Evolutionary conservation across 176 grass and related monocot genomes (phyloP).

Genomic region (Panicum miliaceum): DNA sequence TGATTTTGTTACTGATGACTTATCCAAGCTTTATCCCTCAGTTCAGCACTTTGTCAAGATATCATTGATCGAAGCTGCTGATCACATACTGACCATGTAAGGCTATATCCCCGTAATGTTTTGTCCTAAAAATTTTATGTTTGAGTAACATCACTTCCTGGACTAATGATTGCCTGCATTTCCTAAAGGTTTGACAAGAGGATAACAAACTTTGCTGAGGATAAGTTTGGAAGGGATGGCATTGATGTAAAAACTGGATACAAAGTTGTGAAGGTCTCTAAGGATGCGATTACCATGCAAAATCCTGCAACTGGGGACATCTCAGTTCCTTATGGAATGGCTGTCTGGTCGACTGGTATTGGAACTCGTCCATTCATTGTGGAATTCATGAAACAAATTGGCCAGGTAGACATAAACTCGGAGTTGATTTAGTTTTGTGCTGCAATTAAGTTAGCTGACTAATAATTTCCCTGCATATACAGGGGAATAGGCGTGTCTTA

Average conservation of each 20-base stretch:
- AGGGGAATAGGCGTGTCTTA: conserved; percentile 79
- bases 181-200: conserved; percentile 91
- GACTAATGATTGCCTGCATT: conserved; percentile 27
- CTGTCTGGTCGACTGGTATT: conserved; percentile 94
- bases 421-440: not conserved
- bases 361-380: conserved; percentile 85
- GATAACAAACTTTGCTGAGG: conserved; percentile 89
- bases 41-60: conserved; percentile 86
- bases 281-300: conserved; percentile 82
- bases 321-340: conserved; percentile 91
- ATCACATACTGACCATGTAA: conserved; percentile 96
- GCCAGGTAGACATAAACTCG: conserved; percentile 61
- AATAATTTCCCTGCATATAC: conserved; percentile 35
- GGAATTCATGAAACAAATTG: conserved; percentile 99
- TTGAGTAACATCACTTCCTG: not conserved
- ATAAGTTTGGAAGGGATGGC: conserved; percentile 89
- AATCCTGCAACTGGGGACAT: conserved; percentile 60
- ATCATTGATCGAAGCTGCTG: conserved; percentile 87
- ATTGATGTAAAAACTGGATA: conserved; percentile 97
- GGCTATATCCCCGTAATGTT: not conserved
- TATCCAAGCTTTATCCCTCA: conserved; percentile 82
- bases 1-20: conserved; percentile 92
- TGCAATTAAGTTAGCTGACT: not conserved
- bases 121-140: not conserved
- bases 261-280: conserved; percentile 84